Evolutionary conservation across 805 yeast species (phyloP), one percentile per base, ranked within the genome.

Genomic region (Metschnikowia sp.): DNA sequence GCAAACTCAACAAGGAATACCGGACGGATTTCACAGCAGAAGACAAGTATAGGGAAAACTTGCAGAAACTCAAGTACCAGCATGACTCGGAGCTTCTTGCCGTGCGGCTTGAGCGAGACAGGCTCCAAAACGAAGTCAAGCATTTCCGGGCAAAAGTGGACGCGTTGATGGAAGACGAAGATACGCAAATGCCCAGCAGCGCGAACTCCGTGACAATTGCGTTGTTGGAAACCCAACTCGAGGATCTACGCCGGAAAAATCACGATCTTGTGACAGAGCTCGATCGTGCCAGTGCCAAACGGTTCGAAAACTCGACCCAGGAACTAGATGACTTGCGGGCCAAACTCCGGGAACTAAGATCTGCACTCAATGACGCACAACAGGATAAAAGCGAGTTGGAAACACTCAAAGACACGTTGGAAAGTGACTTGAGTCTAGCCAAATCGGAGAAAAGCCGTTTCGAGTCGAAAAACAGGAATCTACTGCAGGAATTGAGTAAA

Each of bases 31-130:
- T 44, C 35, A 15, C 45, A 10, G 32, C 43, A 9, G 53, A 50
- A 30, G 48, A 50, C 33, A 36, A 47, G n/a, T 42, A 42, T 28
- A 40, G 48, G 32, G 48, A 70, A 56, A 52, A 60, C n/a, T 32
- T 47, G n/a, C 50, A 40, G 42, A 38, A 37, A 15, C 44, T 67
- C 1, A 74, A 70, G 45, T 51, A 67, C 4, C 61, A 61, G 6
- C 64, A 69, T 46, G 79, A 77, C 45, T 64, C 68, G 10, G 64
- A 69, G 42, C 58, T 72, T 32, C 67, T 68, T 32, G 51, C 66
- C 19, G 49, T 72, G 18, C 65, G 66, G 45, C 55, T 63, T 19
- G 82, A 78, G 28, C 60, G 68, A 36, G 70, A 68, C 11, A 63
- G 63, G 18, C 38, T 69, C 36, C 67, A 65, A 48, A 54, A 59